These are phyloP conservation scores for Penicillium soppii DNA, from an alignment of 495 filamentous ascomycete genomes.

Conservation along the genomic window DNA sequence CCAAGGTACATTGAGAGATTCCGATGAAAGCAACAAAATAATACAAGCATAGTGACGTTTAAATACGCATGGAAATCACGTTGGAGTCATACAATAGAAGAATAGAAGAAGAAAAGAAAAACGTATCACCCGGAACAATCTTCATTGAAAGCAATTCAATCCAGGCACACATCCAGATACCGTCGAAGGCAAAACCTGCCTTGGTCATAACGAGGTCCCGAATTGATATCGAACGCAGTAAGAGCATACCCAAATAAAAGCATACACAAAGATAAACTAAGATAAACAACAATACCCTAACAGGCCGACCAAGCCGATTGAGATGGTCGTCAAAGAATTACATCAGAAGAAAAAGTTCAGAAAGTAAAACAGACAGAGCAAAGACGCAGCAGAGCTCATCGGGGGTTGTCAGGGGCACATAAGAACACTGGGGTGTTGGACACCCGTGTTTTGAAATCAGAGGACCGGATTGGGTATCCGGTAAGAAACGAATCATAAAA, in stretches of 20 bases:
- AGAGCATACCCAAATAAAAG: too few relatives aligned
- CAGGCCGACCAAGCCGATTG: neutral
- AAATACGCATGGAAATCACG: too few relatives aligned
- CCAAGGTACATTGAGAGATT: neutral
- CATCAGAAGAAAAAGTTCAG: neutral
- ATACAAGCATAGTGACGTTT: too few relatives aligned
- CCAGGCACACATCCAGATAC: too few relatives aligned
- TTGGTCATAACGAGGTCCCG: too few relatives aligned
- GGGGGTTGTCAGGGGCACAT: neutral
- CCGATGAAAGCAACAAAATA: too few relatives aligned
- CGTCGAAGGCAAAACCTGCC: too few relatives aligned
- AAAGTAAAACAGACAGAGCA: neutral
- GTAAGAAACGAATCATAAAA: conserved; percentile 3
- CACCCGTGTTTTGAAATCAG: neutral
- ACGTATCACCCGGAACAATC: neutral
- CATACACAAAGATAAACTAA: neutral
- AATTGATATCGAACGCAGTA: too few relatives aligned
- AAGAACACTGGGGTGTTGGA: neutral
- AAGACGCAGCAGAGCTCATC: neutral
- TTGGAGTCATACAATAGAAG: too few relatives aligned
- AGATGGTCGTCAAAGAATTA: conserved; percentile 4
- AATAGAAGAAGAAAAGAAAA: neutral
- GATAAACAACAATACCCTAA: conserved; percentile 1
- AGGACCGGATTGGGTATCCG: neutral
- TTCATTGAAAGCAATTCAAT: too few relatives aligned